Evolutionary conservation across 768 basidiomycete genomes (phyloP), one percentile per base, ranked within the genome.

Genomic region (Naganishia kalamii): DNA sequence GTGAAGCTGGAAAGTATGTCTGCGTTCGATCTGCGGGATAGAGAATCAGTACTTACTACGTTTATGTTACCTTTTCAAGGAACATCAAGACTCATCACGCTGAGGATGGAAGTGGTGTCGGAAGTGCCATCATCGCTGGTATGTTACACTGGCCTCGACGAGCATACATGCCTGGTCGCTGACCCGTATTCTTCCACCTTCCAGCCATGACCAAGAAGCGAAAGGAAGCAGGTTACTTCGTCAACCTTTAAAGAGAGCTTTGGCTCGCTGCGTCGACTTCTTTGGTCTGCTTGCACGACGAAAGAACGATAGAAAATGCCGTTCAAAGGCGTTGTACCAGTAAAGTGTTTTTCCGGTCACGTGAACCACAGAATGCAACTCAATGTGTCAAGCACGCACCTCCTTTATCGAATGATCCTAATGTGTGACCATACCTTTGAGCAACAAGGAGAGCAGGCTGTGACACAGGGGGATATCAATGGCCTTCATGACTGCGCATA

Each of bases 51-150:
- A 10, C n/a, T 35, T 19, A 46, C 8, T 15, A n/a, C 32, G 37
- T 44, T 23, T 21, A 43, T 7, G 23, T 23, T 12, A 2, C 25
- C 17, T 11, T 21, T 13, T 35, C 5, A 68, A 87, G 84, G 71
- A 87, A 86, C 68, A 88, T 91, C 70, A 74, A 85, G 15, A 91
- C 89, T 0, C 83, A 88, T 75, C 89, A 88, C 73, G 91, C 91
- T 13, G 90, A 90, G 77, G 90, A 91, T 75, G 89, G 90, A 54
- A 90, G 88, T 69, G 94, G 94, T 70, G 92, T 98, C 30, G 94
- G 96, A 15, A 90, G 89, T 70, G 92, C 92, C 7, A 96, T 98
- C 76, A 96, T 99, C 71, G 94, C 94, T 1, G 85, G 85, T 86
- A 49, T 70, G 83, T 79, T 33, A 4, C 61, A 33, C 54, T 17